These are phyloP conservation scores for Phaeosphaeriaceae sp. DNA, from an alignment of 2,329 filamentous ascomycete species.

Conservation along the genomic window DNA sequence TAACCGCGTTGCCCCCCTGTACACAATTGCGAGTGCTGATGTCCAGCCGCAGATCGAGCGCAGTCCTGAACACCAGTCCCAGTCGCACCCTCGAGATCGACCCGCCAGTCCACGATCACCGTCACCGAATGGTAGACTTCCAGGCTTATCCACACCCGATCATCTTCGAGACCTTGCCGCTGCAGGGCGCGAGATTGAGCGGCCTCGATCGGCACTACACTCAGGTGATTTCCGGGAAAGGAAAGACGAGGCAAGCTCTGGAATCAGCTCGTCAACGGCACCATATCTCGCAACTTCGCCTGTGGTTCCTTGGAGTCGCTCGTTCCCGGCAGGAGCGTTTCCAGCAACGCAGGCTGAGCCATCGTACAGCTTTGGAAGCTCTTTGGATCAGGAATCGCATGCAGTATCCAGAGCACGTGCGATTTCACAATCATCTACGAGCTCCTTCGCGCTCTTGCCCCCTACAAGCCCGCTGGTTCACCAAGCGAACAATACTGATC, in stretches of 20 bases:
- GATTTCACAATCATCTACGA: conserved; percentile 68
- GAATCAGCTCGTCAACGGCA: conserved; percentile 15
- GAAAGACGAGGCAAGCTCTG: conserved; percentile 35
- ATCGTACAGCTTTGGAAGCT: conserved; percentile 22
- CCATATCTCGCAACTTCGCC: conserved; percentile 57
- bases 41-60: conserved; percentile 20
- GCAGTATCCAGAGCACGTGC: conserved; percentile 52
- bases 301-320: conserved; percentile 63
- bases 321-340: conserved; percentile 51
- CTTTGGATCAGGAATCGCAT: conserved; percentile 24
- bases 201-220: conserved; percentile 77
- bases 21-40: conserved; percentile 19
- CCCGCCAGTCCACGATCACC: conserved; percentile 44
- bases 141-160: conserved; percentile 39
- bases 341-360: conserved; percentile 20
- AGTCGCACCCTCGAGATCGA: conserved; percentile 33
- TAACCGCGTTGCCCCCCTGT: neutral
- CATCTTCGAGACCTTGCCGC: conserved; percentile 34
- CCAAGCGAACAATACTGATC: conserved; percentile 82
- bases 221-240: conserved; percentile 67
- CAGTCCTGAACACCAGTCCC: conserved; percentile 17
- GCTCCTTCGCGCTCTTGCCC: conserved; percentile 82
- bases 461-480: conserved; percentile 93
- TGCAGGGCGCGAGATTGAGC: conserved; percentile 68
- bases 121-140: conserved; percentile 44